Evolutionary conservation across 139 green algal genomes (phyloP), one percentile per base, ranked within the genome.

Genomic region (Gonium pectorale): DNA sequence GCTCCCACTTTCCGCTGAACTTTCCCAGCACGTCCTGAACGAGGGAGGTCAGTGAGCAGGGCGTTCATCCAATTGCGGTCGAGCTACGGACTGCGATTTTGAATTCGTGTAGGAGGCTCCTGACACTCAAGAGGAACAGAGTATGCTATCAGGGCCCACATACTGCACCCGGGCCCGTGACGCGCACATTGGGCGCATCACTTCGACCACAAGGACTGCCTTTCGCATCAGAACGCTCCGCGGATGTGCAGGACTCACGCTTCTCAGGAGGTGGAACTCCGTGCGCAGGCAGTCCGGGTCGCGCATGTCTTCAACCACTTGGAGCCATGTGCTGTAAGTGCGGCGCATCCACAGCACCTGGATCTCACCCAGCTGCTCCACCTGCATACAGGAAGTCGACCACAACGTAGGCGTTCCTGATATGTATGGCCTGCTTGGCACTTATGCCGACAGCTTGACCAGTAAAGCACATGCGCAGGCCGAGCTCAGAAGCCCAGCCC

Each of bases 341-440:
- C 79, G 60, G 29, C 54, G 63, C 15, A 86, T 77, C 68, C 67
- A 86, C 37, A 86, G 80, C 24, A 86, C 67, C 56, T 75, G 49
- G 22, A 91, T 54, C 17, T 91, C 88, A 3, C 72, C 70, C 56
- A 83, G 75, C 60, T 91, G 88, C 80, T 91, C 88, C 64, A 91
- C 88, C 74, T 89, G 52, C 38, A 70, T n/a, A 1, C 3, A 7
- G 33, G 1, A 35, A 21, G 11, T 31, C 0, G 63, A 27, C 4
- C 52, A 22, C 52, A 22, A 62, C 52, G 15, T 27, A 62, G 21
- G 52, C 4, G 4, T 31, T 22, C 8, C 52, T 26, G 52, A 22
- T 27, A 62, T 22, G 52, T 22, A 6, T 26, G 9, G 4, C 52
- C 52, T 26, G 7, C 17, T 7, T 22, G 4, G 17, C n/a, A n/a